These are phyloP conservation scores for Penicillium lagena DNA, from an alignment of 495 filamentous ascomycete genomes.

Conservation along the genomic window DNA sequence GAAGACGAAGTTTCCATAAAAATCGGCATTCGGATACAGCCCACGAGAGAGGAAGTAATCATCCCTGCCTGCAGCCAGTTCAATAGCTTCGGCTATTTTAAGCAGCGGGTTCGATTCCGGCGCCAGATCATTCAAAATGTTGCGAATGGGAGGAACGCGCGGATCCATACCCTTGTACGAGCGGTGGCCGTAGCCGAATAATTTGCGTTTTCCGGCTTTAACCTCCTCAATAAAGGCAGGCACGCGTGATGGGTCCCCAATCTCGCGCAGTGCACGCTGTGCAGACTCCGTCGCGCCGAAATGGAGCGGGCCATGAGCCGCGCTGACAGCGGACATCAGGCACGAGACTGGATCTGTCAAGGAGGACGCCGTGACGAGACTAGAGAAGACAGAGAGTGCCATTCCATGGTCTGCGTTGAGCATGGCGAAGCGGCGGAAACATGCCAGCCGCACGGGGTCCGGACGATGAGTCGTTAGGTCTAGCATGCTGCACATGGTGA, in stretches of 20 bases:
- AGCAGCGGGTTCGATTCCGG: conserved; percentile 36
- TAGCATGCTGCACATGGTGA: conserved; percentile 25
- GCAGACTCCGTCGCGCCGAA: conserved; percentile 54
- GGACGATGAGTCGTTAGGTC: conserved; percentile 8
- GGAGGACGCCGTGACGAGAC: conserved; percentile 27
- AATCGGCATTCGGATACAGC: conserved; percentile 51
- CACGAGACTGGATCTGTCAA: conserved; percentile 32
- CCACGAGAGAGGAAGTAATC: conserved; percentile 43
- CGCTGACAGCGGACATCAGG: conserved; percentile 39
- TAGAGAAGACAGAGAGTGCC: conserved; percentile 24
- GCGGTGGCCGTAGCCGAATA: conserved; percentile 57
- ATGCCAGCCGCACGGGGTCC: conserved; percentile 17
- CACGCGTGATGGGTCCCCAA: conserved; percentile 39
- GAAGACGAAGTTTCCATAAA: conserved; percentile 53
- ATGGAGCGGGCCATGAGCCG: conserved; percentile 51
- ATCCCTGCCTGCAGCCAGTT: conserved; percentile 40
- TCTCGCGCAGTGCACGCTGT: conserved; percentile 38
- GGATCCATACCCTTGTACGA: conserved; percentile 50
- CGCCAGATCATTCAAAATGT: conserved; percentile 36
- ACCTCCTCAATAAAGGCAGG: conserved; percentile 43
- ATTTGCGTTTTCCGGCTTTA: conserved; percentile 42
- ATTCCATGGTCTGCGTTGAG: conserved; percentile 32
- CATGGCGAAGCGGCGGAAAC: conserved; percentile 27
- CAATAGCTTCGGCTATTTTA: conserved; percentile 44
- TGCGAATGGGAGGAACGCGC: conserved; percentile 39